Conservation (phyloP, 805 yeast species). For the Millerozyma acaciae region DNA sequence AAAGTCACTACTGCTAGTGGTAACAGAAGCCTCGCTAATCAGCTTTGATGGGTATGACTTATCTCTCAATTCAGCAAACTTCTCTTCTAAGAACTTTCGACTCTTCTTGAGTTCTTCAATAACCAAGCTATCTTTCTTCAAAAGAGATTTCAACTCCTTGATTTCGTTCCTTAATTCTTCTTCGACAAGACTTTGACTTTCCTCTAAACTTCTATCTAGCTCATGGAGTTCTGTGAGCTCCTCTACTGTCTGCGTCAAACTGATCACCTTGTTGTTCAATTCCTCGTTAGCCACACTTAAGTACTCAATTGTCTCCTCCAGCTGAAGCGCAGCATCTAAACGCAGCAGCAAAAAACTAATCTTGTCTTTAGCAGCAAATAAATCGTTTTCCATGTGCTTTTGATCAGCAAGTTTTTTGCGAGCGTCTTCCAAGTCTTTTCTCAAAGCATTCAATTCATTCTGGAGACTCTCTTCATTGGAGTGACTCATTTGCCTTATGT, state of each 20-base stretch:
- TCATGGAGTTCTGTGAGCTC: constrained; percentile 49
- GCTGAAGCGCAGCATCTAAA: constrained; percentile 30
- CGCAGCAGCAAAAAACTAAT: constrained; percentile 27
- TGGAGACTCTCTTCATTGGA: constrained; percentile 21
- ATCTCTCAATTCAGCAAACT: constrained; percentile 16
- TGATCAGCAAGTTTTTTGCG: constrained; percentile 1
- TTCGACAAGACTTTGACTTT: constrained; percentile 41
- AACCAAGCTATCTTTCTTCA: constrained; percentile 13
- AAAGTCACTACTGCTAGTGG: too few species aligned
- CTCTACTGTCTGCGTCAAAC: constrained; percentile 33
- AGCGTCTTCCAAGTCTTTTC: not conserved
- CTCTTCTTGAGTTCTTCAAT: constrained; percentile 17
- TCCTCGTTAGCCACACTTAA: constrained; percentile 33
- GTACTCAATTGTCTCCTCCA: constrained; percentile 32
- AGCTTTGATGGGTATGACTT: too few species aligned
- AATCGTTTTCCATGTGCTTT: constrained; percentile 3
- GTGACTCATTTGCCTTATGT: constrained; percentile 24
- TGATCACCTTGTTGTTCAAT: constrained; percentile 28
- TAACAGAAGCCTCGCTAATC: too few species aligned
- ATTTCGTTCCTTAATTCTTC: constrained; percentile 40
- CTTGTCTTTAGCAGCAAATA: constrained; percentile 17
- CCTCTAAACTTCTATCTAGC: constrained; percentile 49
- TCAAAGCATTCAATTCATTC: constrained; percentile 16
- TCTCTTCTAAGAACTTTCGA: constrained; percentile 16
- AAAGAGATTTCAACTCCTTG: constrained; percentile 12